Percentiles rank a stretch among this genome's conserved stretches.
These are phyloP conservation scores for Trichocladium uniseriatum DNA, from an alignment of 495 filamentous ascomycete genomes.

Conservation along the genomic window DNA sequence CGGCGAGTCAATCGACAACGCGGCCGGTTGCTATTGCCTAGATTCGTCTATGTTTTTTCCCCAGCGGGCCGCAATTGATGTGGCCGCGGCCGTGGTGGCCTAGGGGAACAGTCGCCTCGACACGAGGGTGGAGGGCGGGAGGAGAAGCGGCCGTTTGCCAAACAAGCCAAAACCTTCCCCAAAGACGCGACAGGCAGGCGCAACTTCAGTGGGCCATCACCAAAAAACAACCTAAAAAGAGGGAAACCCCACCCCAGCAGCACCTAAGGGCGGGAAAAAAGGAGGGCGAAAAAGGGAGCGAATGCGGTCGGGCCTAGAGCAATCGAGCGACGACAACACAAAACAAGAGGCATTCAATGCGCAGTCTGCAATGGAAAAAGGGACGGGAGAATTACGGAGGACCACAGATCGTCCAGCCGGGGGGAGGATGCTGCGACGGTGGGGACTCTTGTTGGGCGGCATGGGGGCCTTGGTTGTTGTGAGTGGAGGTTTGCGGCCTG, in stretches of 20 bases:
- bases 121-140: background rate
- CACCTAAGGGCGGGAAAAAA: background rate
- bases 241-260: background rate
- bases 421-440: too few relatives aligned
- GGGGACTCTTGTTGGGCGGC: too few relatives aligned
- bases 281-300: background rate
- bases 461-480: too few relatives aligned
- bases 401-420: too few relatives aligned
- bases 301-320: background rate
- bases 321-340: background rate
- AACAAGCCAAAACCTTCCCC: background rate
- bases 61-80: conserved; percentile 4
- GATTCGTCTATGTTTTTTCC: background rate
- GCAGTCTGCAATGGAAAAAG: background rate
- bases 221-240: conserved; percentile 4
- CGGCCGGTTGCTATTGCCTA: background rate
- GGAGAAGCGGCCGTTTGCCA: conserved; percentile 4
- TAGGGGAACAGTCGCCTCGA: background rate
- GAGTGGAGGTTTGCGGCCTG: background rate
- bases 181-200: conserved; percentile 7
- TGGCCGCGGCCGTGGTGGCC: conserved; percentile 7
- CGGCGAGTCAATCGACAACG: conserved; percentile 6
- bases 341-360: background rate
- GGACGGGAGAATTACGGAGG: background rate
- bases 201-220: conserved; percentile 2